phyloP scores from a whole-genome alignment of 2,329 filamentous ascomycete species.

The Aspergillus nomiae region DNA sequence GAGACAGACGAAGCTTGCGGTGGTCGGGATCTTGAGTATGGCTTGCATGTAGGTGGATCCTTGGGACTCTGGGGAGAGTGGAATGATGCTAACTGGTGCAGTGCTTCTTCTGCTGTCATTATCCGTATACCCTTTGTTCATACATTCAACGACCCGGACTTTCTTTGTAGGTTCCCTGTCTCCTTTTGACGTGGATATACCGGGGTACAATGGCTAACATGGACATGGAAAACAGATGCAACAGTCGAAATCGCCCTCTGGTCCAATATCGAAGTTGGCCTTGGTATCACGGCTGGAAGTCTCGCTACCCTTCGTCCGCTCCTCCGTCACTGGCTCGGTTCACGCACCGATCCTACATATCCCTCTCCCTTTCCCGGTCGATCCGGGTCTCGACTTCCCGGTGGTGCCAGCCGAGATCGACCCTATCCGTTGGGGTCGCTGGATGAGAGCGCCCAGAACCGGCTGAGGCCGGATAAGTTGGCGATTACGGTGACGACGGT shows the following conservation, averaged over 20 bases:
- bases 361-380: slow-evolving; percentile 21
- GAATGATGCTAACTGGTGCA: slow-evolving; percentile 7
- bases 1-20: slow-evolving; percentile 52
- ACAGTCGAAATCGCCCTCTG: slow-evolving; percentile 48
- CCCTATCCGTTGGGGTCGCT: slow-evolving; percentile 30
- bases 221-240: slow-evolving; percentile 29
- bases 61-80: not conserved
- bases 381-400: slow-evolving; percentile 21
- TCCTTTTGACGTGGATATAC: not conserved
- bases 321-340: slow-evolving; percentile 36
- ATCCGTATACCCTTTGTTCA: slow-evolving; percentile 47
- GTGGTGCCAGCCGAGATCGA: slow-evolving; percentile 18
- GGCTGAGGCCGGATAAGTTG: slow-evolving; percentile 32
- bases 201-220: not conserved
- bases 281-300: slow-evolving; percentile 48
- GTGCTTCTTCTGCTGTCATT: slow-evolving; percentile 49
- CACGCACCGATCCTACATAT: slow-evolving; percentile 21
- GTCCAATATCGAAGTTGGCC: slow-evolving; percentile 37
- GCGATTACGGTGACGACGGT: slow-evolving; percentile 33
- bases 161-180: slow-evolving; percentile 29
- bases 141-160: slow-evolving; percentile 40
- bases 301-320: slow-evolving; percentile 54
- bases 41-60: slow-evolving; percentile 51
- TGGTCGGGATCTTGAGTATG: slow-evolving; percentile 57
- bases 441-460: slow-evolving; percentile 19